These are phyloP conservation scores for Hypericum androsaemum DNA, from an alignment of 345 rosid genomes.

Conservation along the genomic window DNA sequence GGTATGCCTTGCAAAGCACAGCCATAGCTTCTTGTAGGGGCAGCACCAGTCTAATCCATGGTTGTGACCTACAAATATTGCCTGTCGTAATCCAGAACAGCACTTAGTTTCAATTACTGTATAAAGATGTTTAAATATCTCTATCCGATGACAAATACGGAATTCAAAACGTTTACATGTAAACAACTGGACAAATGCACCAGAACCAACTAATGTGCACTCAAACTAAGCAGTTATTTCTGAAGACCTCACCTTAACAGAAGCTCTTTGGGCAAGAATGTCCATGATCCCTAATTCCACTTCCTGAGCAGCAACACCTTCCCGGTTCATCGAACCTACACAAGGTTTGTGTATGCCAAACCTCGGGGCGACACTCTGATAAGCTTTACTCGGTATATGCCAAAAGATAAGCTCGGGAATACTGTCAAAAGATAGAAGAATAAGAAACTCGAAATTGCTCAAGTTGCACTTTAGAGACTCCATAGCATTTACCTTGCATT, in stretches of 20 bases:
- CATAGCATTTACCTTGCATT: slow-evolving; percentile 37
- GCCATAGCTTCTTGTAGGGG: slow-evolving; percentile 64
- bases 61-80: slow-evolving; percentile 85
- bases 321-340: slow-evolving; percentile 77
- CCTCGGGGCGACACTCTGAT: slow-evolving; percentile 60
- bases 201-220: no score
- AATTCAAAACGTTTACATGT: no score
- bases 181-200: no score
- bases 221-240: no score
- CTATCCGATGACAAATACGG: no score
- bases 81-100: slow-evolving; percentile 35
- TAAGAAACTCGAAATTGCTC: neutral
- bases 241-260: slow-evolving; percentile 51
- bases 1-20: slow-evolving; percentile 87
- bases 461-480: neutral
- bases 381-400: slow-evolving; percentile 88
- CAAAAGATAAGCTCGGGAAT: slow-evolving; percentile 81
- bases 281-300: slow-evolving; percentile 64
- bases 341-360: slow-evolving; percentile 49
- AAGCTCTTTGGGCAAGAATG: slow-evolving; percentile 43
- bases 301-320: slow-evolving; percentile 68
- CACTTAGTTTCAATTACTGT: no score
- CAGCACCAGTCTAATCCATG: slow-evolving; percentile 98
- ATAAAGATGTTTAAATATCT: no score
- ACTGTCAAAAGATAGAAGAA: slow-evolving; percentile 19